Conservation (phyloP, 305 asterid genomes). For the Solanum hybrid region DNA sequence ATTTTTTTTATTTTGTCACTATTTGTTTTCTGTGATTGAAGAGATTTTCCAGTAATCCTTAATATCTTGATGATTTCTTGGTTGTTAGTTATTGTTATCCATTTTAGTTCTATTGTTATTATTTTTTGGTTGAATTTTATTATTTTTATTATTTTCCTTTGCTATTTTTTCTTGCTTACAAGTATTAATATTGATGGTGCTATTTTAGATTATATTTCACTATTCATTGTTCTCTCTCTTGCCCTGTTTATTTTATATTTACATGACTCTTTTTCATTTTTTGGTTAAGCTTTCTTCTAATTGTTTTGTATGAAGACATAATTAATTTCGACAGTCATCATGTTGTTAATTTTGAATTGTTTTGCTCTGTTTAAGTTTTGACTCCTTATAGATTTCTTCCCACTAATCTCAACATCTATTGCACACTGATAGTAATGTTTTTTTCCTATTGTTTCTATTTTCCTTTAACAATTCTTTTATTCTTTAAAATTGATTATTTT, state of each 20-base stretch:
- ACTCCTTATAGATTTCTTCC: background rate
- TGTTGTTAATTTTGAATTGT: background rate
- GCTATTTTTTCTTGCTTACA: background rate
- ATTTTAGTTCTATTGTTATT: background rate
- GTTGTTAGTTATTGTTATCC: no score
- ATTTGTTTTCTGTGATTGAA: no score
- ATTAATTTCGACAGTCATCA: background rate
- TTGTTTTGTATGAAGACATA: background rate
- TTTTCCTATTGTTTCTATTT: no score
- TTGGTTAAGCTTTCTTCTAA: background rate
- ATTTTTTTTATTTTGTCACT: no score
- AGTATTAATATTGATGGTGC: background rate
- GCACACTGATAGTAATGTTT: no score
- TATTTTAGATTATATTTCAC: background rate
- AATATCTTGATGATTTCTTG: no score
- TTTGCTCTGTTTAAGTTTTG: background rate
- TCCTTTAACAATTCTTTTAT: no score
- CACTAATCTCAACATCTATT: background rate
- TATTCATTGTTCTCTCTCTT: background rate
- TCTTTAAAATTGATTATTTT: no score
- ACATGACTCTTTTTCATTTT: no score
- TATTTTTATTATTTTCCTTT: no score
- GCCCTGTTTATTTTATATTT: background rate
- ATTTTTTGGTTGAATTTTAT: background rate
- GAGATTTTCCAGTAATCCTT: no score